Evolutionary conservation across 2,329 filamentous ascomycete genomes (phyloP), one percentile per base, ranked within the genome.

Genomic region (Lachnellula willkommii): DNA sequence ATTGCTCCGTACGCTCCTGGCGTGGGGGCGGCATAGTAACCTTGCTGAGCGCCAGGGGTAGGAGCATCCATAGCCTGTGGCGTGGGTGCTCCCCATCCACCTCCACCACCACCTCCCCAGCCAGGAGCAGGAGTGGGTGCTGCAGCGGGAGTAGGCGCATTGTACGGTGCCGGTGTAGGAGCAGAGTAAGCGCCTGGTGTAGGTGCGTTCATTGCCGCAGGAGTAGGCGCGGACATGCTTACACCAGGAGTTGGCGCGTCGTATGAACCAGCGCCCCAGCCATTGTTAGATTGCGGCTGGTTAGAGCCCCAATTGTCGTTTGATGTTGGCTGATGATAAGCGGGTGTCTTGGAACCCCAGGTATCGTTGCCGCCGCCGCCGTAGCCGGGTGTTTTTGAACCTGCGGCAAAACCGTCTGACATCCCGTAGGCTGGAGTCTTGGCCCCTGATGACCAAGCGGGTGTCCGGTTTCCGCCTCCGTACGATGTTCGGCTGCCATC

Each of bases 351-450:
- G n/a, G 83, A 85, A 17, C 66, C 80, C 82, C 83, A 85, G 5
- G 78, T 74, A 57, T 86, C 82, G 50, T 76, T 77, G 6, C 88
- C 84, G 50, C 76, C 76, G 52, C 77, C 80, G 66, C 79, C 81
- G 52, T 88, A 91, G 1, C 83, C 85, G 3, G 91, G 91, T 1
- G 90, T 95, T 71, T 92, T 89, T 32, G 87, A 88, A 7, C 87
- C 86, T 54, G 80, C 78, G 53, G 79, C 82, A 66, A 87, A 89
- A 20, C 79, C 77, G 66, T 87, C 81, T 76, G 20, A 68, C 20
- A 69, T 67, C 20, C 68, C 68, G 59, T 77, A 77, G 2, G 83
- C 82, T 53, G 89, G 76, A 1, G 88, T 93, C 70, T 88, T 87
- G 53, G 86, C 83, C 52, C 88, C 88, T 2, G 90, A 87, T 56